Percentiles rank a stretch among this genome's conserved stretches.
phyloP scores from a whole-genome alignment of 2,329 filamentous ascomycete genomes.

The Escovopsis sp. region DNA sequence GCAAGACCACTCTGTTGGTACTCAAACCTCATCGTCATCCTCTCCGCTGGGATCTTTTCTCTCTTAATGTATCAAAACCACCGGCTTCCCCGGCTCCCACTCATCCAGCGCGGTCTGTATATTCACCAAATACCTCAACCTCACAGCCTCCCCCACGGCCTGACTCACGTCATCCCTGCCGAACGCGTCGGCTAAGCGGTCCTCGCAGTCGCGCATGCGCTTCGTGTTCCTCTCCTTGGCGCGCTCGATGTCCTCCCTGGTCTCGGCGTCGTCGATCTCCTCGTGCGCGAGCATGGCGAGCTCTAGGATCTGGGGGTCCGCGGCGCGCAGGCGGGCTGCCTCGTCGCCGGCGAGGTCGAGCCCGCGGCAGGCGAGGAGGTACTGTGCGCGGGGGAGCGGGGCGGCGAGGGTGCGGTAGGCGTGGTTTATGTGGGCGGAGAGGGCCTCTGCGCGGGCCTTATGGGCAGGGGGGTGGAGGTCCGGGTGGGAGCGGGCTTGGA shows the following conservation, averaged over 20 bases:
- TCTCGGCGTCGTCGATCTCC: conserved; percentile 54
- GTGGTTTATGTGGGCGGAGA: conserved; percentile 76
- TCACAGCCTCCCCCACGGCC: conserved; percentile 59
- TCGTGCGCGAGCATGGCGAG: conserved; percentile 69
- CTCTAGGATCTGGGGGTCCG: conserved; percentile 56
- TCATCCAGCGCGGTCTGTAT: conserved; percentile 64
- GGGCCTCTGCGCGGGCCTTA: conserved; percentile 53
- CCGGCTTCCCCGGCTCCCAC: conserved; percentile 66
- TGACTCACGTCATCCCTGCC: conserved; percentile 45
- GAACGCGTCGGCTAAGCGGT: conserved; percentile 49
- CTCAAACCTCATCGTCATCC: no score
- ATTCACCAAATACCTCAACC: conserved; percentile 81
- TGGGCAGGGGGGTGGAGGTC: conserved; percentile 42
- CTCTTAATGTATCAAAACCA: conserved; percentile 35
- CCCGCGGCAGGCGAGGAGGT: conserved; percentile 60
- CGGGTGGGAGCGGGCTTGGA: conserved; percentile 67
- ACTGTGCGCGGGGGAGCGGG: conserved; percentile 75
- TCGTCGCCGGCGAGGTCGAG: conserved; percentile 73
- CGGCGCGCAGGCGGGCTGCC: conserved; percentile 41
- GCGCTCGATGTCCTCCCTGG: conserved; percentile 47
- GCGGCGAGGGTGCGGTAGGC: conserved; percentile 75
- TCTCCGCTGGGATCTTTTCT: no score
- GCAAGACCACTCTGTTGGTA: no score
- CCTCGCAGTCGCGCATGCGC: conserved; percentile 50
- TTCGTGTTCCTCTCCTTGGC: conserved; percentile 52